Conservation (phyloP, 78 protist genomes). For the Dictyostelium brefeldianum region DNA sequence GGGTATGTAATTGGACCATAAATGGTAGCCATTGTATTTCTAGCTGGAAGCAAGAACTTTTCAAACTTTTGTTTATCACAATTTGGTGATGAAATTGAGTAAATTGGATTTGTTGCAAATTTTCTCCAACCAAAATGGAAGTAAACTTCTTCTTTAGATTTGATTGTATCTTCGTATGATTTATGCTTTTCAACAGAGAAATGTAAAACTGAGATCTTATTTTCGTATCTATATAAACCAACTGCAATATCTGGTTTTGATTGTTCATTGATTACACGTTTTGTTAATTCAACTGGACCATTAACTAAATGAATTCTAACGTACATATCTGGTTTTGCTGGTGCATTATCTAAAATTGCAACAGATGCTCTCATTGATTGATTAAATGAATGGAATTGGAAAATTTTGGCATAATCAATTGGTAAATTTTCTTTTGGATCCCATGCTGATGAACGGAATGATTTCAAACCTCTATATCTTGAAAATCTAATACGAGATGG, state of each 20-base stretch:
- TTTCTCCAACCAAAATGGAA: constrained; percentile 86
- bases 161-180: constrained; percentile 78
- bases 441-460: constrained; percentile 95
- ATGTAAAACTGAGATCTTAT: constrained; percentile 93
- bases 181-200: constrained; percentile 77
- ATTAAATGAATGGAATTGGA: constrained; percentile 90
- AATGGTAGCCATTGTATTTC: constrained; percentile 85
- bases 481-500: constrained; percentile 93
- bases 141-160: constrained; percentile 80
- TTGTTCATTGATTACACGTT: background rate
- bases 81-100: constrained; percentile 73
- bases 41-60: constrained; percentile 87
- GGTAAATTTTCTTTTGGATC: constrained; percentile 98
- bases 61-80: constrained; percentile 89
- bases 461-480: constrained; percentile 91
- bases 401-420: constrained; percentile 95
- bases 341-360: constrained; percentile 25
- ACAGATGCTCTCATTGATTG: constrained; percentile 68
- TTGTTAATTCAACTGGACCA: constrained; percentile 39
- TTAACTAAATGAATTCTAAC: constrained; percentile 74
- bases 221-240: constrained; percentile 94
- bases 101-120: constrained; percentile 85
- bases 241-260: constrained; percentile 44
- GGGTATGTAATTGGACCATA: constrained; percentile 90
- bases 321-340: constrained; percentile 70